phyloP scores from a whole-genome alignment of 2,329 filamentous ascomycete species.

The Aspergillus amoenus region DNA sequence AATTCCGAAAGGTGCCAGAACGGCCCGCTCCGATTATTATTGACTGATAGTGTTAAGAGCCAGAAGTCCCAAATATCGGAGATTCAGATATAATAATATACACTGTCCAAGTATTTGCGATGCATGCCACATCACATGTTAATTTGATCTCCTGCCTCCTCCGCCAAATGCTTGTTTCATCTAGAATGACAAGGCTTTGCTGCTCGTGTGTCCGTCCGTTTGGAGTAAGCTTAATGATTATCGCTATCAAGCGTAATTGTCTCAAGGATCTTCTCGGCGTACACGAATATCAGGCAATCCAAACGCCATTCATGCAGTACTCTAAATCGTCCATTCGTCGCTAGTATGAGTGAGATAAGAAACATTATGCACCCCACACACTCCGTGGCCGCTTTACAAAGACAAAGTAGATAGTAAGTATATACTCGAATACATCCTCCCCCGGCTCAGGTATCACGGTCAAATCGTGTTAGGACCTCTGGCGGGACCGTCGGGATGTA shows the following conservation, averaged over 20 bases:
- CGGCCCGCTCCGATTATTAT: constrained; percentile 4
- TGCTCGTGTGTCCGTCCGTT: constrained; percentile 3
- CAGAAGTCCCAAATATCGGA: background rate
- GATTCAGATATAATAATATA: too few species aligned
- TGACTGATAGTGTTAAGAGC: background rate
- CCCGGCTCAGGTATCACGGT: constrained; percentile 47
- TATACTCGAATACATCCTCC: background rate
- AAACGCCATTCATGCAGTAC: background rate
- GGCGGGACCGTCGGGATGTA: constrained; percentile 95
- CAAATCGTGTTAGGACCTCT: constrained; percentile 87
- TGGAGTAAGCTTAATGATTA: constrained; percentile 18
- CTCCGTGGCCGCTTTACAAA: background rate
- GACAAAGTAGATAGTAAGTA: background rate
- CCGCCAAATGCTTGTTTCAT: constrained; percentile 8
- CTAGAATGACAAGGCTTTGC: constrained; percentile 9
- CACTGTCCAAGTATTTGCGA: background rate
- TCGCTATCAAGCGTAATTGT: constrained; percentile 13
- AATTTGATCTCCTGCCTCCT: constrained; percentile 1
- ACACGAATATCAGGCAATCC: background rate
- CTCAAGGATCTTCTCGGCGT: constrained; percentile 1
- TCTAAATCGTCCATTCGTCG: constrained; percentile 4
- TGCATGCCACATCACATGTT: background rate
- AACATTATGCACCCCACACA: background rate
- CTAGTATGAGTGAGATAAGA: constrained; percentile 2
- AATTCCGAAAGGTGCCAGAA: constrained; percentile 3